These are phyloP conservation scores for Monosporascus cannonballus DNA, from an alignment of 2,329 filamentous ascomycete species.

Conservation along the genomic window DNA sequence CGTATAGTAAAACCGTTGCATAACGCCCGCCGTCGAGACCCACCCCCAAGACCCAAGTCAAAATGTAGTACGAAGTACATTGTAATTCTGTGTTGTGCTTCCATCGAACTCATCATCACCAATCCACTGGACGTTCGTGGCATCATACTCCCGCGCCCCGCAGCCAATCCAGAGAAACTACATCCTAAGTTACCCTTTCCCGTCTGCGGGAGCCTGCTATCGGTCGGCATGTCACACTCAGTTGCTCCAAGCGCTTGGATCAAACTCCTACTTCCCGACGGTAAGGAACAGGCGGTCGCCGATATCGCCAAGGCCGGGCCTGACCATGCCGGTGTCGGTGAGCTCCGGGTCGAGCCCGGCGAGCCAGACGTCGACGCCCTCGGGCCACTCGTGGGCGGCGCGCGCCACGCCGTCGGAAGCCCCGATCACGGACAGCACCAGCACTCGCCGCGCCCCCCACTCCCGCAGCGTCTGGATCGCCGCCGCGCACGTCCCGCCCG, in stretches of 20 bases:
- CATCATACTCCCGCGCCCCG: neutral
- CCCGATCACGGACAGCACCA: slow-evolving; percentile 71
- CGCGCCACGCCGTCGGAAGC: slow-evolving; percentile 63
- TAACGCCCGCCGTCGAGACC: neutral
- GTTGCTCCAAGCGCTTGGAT: neutral
- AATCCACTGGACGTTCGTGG: no score
- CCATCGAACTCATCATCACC: no score
- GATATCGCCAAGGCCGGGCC: slow-evolving; percentile 83
- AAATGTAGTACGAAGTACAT: no score
- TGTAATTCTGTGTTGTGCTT: no score
- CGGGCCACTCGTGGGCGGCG: slow-evolving; percentile 73
- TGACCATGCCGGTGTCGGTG: slow-evolving; percentile 80
- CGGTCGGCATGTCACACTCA: neutral
- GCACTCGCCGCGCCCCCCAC: slow-evolving; percentile 80
- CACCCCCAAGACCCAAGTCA: no score
- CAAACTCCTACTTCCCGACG: slow-evolving; percentile 63
- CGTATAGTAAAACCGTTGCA: neutral
- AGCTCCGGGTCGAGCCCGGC: slow-evolving; percentile 72
- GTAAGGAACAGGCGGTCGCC: slow-evolving; percentile 88
- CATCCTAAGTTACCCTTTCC: neutral
- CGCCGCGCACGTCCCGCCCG: slow-evolving; percentile 81
- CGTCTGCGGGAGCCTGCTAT: neutral
- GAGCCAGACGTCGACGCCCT: slow-evolving; percentile 73
- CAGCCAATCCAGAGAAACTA: neutral
- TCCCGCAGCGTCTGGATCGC: slow-evolving; percentile 85